These are phyloP conservation scores for Xylaria sp. DNA, from an alignment of 2,329 filamentous ascomycete genomes.

Conservation along the genomic window DNA sequence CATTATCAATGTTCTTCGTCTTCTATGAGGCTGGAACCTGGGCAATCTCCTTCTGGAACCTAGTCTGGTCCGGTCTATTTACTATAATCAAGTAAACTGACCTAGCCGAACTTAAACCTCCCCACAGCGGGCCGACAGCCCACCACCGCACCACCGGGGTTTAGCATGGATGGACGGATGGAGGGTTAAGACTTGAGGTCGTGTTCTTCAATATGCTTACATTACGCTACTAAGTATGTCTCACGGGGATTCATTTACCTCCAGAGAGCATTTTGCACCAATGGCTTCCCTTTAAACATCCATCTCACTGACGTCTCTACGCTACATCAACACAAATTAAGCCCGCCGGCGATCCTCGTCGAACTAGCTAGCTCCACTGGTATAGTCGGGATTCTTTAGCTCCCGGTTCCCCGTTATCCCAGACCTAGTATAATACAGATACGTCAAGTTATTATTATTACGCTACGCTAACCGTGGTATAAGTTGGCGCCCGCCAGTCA, in stretches of 20 bases:
- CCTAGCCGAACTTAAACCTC: slow-evolving; percentile 4
- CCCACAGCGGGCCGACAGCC: slow-evolving; percentile 39
- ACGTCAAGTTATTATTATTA: neutral
- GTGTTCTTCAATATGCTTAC: neutral
- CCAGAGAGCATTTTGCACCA: neutral
- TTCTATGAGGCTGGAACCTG: slow-evolving; percentile 20
- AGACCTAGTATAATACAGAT: neutral
- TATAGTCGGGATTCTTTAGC: neutral
- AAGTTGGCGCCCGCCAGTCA: too few species aligned
- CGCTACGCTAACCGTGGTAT: too few species aligned
- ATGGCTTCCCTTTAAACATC: neutral
- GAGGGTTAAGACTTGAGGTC: slow-evolving; percentile 17
- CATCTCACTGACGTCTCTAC: neutral
- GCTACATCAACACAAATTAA: neutral
- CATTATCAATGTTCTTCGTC: neutral
- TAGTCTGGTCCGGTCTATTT: slow-evolving; percentile 10
- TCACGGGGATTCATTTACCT: slow-evolving; percentile 21
- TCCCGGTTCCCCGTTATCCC: slow-evolving; percentile 8
- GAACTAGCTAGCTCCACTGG: neutral
- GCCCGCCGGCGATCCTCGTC: neutral
- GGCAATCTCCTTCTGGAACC: slow-evolving; percentile 3
- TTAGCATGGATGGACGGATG: neutral
- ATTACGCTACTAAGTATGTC: neutral
- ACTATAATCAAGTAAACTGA: neutral
- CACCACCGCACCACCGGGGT: slow-evolving; percentile 23